Conservation (phyloP, 164 flowering plant species). For the Vitis amurensis region DNA sequence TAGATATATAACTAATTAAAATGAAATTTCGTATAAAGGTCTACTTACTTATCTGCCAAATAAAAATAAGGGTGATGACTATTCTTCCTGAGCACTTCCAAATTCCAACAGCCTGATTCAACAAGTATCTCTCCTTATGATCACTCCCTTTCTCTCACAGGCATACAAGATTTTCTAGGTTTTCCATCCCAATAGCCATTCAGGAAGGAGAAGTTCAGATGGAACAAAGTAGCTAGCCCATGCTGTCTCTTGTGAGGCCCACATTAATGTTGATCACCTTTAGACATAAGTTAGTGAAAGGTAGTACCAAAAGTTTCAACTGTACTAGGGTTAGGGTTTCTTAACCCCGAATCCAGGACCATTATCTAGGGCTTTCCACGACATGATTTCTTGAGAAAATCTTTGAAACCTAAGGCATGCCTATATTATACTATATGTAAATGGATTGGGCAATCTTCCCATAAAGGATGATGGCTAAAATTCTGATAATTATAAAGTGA, state of each 20-base stretch:
- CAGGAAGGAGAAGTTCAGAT: neutral
- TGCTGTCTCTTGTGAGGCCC: neutral
- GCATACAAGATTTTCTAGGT: too few relatives aligned
- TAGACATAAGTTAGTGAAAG: too few relatives aligned
- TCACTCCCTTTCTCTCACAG: too few relatives aligned
- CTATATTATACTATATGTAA: constrained; percentile 12
- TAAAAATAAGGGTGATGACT: too few relatives aligned
- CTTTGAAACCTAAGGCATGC: constrained; percentile 30
- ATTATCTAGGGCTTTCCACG: constrained; percentile 18
- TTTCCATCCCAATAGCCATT: neutral
- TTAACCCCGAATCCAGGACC: constrained; percentile 27
- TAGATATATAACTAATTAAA: too few relatives aligned
- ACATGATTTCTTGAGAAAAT: constrained; percentile 21
- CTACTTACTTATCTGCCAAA: too few relatives aligned
- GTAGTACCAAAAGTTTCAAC: neutral
- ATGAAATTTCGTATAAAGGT: too few relatives aligned
- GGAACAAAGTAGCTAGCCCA: neutral
- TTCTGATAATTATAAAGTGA: constrained; percentile 3
- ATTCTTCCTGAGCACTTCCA: too few relatives aligned
- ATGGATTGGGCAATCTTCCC: constrained; percentile 12
- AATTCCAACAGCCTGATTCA: too few relatives aligned
- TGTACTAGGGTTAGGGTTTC: constrained; percentile 16
- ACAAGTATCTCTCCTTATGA: too few relatives aligned
- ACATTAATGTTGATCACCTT: too few relatives aligned
- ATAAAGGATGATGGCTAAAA: constrained; percentile 14